Base-by-base conservation (phyloP, 169 alveolate genomes). In the Cryptosporidium sp. region DNA sequence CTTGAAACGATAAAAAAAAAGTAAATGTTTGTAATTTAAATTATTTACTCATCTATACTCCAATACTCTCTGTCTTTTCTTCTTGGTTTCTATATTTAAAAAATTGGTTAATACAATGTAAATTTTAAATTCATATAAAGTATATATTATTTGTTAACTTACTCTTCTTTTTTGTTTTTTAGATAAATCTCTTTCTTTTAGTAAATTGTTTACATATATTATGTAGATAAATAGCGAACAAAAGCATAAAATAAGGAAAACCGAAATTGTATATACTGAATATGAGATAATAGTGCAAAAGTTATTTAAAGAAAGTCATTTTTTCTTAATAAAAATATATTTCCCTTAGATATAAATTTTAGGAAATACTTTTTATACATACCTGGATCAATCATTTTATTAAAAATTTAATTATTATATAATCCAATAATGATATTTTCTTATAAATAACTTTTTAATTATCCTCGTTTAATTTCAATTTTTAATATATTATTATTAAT, bases 61-160 rank as follows among this genome's bases (percentile, higher is more conserved):
- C 89, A 80, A 29, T 80, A 80, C 18, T 80, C 51, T 65, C 68
- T 80, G 37, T 80, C 89, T 29, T 80, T 80, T 61, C 89, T 80
- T 62, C 89, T 80, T 65, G 89, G 89, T 44, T 80, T 80, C 89
- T 80, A 31, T 80, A 31, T 60, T 5, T 3, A 29, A 33, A 14
- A 45, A 58, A 18, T 35, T 42, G 12, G 31, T 75, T 29, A 39
- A 23, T 14, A 3, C 23, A 42, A 8, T 9, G 14, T 56, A 12
- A 14, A 56, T 56, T 9, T 26, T 26, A 56, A 37, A 42, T n/a
- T 21, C 48, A 26, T n/a, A 26, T 45, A 6, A 8, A 8, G 9
- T 42, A 44, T 16, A 6, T 0, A 70, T 56, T 4, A 37, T 73
- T 23, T 42, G 60, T 44, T 26, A 37, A 65, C 89, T 80, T 80